Percentiles rank a stretch among this genome's conserved stretches.
Evolutionary conservation across 441 rosid species (phyloP).

Genomic region (Pelargonium fulgidum): DNA sequence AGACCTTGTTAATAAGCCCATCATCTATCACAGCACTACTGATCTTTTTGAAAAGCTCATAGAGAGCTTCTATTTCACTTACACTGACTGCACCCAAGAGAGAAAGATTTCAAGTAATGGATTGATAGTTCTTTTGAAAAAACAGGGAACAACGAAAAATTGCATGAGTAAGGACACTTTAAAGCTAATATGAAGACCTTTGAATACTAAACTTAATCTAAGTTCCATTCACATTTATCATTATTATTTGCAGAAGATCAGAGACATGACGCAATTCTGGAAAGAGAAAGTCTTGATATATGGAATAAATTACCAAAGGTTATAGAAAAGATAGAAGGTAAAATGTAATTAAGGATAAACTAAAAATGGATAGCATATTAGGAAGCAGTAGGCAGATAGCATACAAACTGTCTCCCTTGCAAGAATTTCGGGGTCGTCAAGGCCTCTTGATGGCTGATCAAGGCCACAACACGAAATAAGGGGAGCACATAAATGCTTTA

Average conservation of each 20-base stretch:
- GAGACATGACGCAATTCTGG: not conserved
- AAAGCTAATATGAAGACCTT: not conserved
- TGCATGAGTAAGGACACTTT: not conserved
- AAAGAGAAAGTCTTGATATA: not conserved
- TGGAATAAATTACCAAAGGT: not conserved
- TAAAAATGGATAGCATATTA: slow-evolving; percentile 14
- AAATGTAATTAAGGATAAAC: not conserved
- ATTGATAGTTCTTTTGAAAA: too few species aligned
- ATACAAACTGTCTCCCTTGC: slow-evolving; percentile 95
- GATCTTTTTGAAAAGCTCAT: slow-evolving; percentile 95
- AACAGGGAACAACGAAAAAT: not conserved
- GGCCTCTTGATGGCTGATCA: slow-evolving; percentile 70
- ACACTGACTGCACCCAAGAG: slow-evolving; percentile 68
- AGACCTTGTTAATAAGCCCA: slow-evolving; percentile 86
- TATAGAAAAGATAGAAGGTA: not conserved
- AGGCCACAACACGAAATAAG: slow-evolving; percentile 67
- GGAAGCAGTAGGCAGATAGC: slow-evolving; percentile 25
- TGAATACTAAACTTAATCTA: too few species aligned
- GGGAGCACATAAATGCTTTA: slow-evolving; percentile 52
- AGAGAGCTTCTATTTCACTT: slow-evolving; percentile 93
- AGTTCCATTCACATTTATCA: too few species aligned
- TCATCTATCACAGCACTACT: slow-evolving; percentile 98
- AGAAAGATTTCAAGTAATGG: slow-evolving; percentile 11
- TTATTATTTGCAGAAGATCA: too few species aligned
- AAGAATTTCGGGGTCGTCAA: slow-evolving; percentile 83